Percentiles rank a stretch among this genome's conserved stretches.
Evolutionary conservation across 345 rosid species (phyloP).

Genomic region (Linum usitatissimum): DNA sequence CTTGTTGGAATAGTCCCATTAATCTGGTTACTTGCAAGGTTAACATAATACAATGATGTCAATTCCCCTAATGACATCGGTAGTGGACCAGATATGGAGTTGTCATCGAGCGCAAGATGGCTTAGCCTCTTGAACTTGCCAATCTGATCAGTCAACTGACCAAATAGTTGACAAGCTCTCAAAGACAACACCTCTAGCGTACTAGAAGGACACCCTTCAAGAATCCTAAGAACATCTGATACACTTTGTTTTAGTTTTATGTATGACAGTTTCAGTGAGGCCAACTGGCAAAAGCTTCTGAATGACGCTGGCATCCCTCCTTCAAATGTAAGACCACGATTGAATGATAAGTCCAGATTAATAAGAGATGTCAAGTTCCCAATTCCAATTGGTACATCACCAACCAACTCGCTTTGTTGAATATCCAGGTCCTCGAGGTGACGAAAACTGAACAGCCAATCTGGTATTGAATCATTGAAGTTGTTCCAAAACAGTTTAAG

Average conservation of each 20-base stretch:
- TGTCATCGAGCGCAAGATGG: background rate
- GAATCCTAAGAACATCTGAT: background rate
- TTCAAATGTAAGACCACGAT: background rate
- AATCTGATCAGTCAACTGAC: conserved; percentile 14
- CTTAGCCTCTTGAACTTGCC: conserved; percentile 11
- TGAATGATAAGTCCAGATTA: conserved; percentile 6
- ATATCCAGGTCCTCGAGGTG: conserved; percentile 17
- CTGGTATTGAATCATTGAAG: background rate
- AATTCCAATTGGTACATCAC: conserved; percentile 13
- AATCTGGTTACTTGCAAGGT: conserved; percentile 1
- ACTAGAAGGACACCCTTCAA: conserved; percentile 11
- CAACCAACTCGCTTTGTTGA: conserved; percentile 1
- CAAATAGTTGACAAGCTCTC: conserved; percentile 10
- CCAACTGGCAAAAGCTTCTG: conserved; percentile 13
- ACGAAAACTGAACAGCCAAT: background rate
- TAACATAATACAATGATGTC: conserved; percentile 7
- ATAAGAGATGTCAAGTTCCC: conserved; percentile 14
- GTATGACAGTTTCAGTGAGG: background rate
- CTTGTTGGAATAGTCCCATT: conserved; percentile 11
- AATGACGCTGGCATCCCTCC: conserved; percentile 16
- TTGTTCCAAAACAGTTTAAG: conserved; percentile 10
- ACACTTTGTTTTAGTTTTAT: background rate
- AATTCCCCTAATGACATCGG: conserved; percentile 1
- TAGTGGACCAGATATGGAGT: background rate
- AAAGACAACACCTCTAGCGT: conserved; percentile 14